phyloP scores from a whole-genome alignment of 192 early-diverging fungal species.

The Coemansia sp. region DNA sequence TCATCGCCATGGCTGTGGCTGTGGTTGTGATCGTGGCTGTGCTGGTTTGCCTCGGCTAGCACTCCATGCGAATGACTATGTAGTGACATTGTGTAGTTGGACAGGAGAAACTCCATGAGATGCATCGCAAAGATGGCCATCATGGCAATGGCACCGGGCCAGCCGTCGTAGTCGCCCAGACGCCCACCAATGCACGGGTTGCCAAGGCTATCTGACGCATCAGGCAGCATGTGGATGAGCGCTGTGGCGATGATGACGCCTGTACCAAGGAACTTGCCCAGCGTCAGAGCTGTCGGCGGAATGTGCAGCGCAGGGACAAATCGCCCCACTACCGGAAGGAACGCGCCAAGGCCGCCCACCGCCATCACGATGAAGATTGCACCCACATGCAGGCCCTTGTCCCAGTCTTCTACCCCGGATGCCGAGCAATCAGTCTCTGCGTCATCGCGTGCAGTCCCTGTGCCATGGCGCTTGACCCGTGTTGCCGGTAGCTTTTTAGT shows the following conservation, averaged over 20 bases:
- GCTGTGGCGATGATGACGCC: constrained; percentile 78
- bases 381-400: constrained; percentile 55
- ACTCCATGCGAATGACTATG: constrained; percentile 31
- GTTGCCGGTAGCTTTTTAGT: not conserved
- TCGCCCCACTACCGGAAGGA: constrained; percentile 55
- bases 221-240: constrained; percentile 76
- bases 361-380: constrained; percentile 61
- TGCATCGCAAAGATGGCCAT: constrained; percentile 67
- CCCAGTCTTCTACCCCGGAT: constrained; percentile 35
- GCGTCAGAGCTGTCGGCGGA: constrained; percentile 45
- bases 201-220: constrained; percentile 54
- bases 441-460: constrained; percentile 4
- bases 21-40: constrained; percentile 11
- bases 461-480: constrained; percentile 21
- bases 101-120: constrained; percentile 61
- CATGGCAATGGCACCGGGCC: constrained; percentile 62
- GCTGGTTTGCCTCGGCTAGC: not conserved
- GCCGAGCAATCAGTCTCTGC: constrained; percentile 35
- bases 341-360: constrained; percentile 54
- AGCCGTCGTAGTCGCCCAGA: constrained; percentile 52
- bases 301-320: constrained; percentile 37
- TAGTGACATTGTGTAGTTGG: constrained; percentile 46
- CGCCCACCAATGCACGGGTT: constrained; percentile 59
- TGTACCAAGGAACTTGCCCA: constrained; percentile 62
- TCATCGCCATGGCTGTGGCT: not conserved